These are phyloP conservation scores for Saccharomyces cerevisiae DNA, from an alignment of 805 yeast genomes.

Conservation along the genomic window DNA sequence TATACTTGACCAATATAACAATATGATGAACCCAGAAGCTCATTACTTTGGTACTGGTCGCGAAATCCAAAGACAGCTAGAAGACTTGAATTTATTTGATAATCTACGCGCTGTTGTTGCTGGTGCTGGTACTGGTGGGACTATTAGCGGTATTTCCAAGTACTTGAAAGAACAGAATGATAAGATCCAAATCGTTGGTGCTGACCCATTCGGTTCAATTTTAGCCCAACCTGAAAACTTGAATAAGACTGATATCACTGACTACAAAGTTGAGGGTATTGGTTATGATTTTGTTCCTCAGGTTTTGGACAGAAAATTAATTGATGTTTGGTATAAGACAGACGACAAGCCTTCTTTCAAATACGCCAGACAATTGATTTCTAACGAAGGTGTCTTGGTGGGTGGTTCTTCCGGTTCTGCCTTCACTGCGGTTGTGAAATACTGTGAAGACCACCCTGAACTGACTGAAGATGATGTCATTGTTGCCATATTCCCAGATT, in stretches of 20 bases:
- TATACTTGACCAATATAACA: conserved; percentile 75
- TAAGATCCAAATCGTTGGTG: conserved; percentile 58
- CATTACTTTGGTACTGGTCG: conserved; percentile 79
- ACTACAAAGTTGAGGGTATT: conserved; percentile 81
- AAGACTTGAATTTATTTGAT: conserved; percentile 35
- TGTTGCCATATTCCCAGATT: conserved; percentile 80
- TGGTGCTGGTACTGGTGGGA: conserved; percentile 94
- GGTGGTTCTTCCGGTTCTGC: conserved; percentile 91
- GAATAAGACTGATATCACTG: conserved; percentile 44
- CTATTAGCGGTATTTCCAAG: conserved; percentile 72
- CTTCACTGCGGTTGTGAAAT: conserved; percentile 66
- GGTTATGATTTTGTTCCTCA: conserved; percentile 86
- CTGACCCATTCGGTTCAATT: conserved; percentile 83
- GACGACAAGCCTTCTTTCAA: conserved; percentile 74
- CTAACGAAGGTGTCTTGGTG: conserved; percentile 78
- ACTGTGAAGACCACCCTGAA: conserved; percentile 49
- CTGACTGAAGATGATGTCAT: conserved; percentile 66
- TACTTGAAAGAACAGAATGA: conserved; percentile 67
- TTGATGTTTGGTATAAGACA: conserved; percentile 80
- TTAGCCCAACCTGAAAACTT: conserved; percentile 70
- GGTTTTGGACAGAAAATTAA: conserved; percentile 55
- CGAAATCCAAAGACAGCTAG: conserved; percentile 77
- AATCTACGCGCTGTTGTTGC: conserved; percentile 69
- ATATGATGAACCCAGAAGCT: conserved; percentile 72
- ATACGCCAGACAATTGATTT: conserved; percentile 71